A percentile compares a stretch with the other conserved stretches of the same genome.
Conservation (phyloP, 2,329 filamentous ascomycete genomes). For the Aspergillus brunneoviolaceus region DNA sequence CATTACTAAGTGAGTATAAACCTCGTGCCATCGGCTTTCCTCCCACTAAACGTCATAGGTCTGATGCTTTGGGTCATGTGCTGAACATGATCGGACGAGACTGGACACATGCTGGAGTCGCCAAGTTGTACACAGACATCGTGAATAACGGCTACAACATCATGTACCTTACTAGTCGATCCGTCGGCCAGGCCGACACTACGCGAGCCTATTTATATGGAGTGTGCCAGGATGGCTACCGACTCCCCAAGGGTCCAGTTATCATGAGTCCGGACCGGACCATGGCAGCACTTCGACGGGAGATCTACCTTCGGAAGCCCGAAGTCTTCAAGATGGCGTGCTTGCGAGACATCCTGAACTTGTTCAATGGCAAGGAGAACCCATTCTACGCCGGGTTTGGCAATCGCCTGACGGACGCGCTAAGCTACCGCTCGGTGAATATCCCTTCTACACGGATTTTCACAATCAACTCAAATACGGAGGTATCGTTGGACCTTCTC, state of each 20-base stretch:
- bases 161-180: conserved; percentile 93
- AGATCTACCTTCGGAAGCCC: conserved; percentile 92
- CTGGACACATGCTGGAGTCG: conserved; percentile 96
- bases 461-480: conserved; percentile 96
- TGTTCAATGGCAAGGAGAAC: conserved; percentile 74
- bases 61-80: conserved; percentile 89
- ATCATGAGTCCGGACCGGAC: conserved; percentile 94
- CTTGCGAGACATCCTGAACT: conserved; percentile 83
- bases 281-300: conserved; percentile 85
- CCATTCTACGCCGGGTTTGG: conserved; percentile 98
- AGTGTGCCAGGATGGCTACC: conserved; percentile 83
- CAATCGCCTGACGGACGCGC: conserved; percentile 91
- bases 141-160: conserved; percentile 96
- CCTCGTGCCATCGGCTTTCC: not conserved
- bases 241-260: conserved; percentile 83
- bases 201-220: conserved; percentile 88
- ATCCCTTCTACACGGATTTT: conserved; percentile 94
- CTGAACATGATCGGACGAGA: conserved; percentile 95
- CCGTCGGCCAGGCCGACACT: conserved; percentile 87
- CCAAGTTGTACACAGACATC: conserved; percentile 96
- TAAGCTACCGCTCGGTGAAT: conserved; percentile 93
- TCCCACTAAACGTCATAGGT: conserved; percentile 44
- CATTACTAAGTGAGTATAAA: conserved; percentile 73
- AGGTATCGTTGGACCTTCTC: conserved; percentile 86
- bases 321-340: conserved; percentile 99